Evolutionary conservation across 2,329 filamentous ascomycete species (phyloP), one percentile per base, ranked within the genome.

Genomic region (Fusarium tjaetaba): DNA sequence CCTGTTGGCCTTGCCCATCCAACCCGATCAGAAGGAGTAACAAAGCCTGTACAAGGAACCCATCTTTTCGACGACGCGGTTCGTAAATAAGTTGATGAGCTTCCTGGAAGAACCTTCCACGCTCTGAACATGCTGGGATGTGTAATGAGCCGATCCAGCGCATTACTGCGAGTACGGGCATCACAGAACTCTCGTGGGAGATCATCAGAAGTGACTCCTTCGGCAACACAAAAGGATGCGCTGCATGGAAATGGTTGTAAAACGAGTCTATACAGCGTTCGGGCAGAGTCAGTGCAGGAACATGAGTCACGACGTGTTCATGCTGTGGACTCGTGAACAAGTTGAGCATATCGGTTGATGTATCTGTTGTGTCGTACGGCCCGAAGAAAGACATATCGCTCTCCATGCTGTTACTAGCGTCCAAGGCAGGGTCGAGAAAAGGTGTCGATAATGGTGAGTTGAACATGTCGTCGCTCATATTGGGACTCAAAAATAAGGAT

Each of bases 11-110:
- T 72, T 89, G 90, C 10, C 94, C 93, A 79, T 97, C 94, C 13
- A 97, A 86, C 0, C 91, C 91, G 71, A 97, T 91, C 28, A 94
- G 88, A 61, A 94, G 88, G 8, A 97, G 85, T 49, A 97, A 83
- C 79, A 96, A 86, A 7, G 94, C 91, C 82, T 97, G 95, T 1
- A 97, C 90, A 8, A 91, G 84, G 78, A 90, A 94, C 0, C 88
- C 89, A 68, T 91, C 88, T 62, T 85, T 85, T 8, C 84, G 80
- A 4, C 84, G 83, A 8, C 82, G 81, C 2, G 85, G 83, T 42
- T 85, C 82, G 72, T 89, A 86, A 6, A 86, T 81, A 4, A 88
- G 80, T 22, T 85, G 84, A 73, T 88, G 82, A 8, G 88, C 89
- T 77, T 92, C 91, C 65, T 91, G 89, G 48, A 89, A 86, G 49